Conservation (phyloP, 208 protist genomes). For the Leishmania lainsoni region DNA sequence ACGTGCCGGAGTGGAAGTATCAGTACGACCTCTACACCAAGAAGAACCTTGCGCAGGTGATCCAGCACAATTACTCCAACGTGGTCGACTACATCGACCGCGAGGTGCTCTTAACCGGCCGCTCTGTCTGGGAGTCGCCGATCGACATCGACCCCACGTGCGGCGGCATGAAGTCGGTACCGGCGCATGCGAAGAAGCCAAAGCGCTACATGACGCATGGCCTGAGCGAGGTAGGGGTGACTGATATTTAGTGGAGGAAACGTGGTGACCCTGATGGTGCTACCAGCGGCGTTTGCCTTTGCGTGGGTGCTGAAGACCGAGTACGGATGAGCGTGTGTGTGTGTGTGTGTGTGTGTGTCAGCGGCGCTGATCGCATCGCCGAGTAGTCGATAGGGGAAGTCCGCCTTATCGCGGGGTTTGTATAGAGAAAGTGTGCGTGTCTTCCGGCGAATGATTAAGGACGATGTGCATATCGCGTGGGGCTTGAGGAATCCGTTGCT, state of each 20-base stretch:
- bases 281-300: background rate
- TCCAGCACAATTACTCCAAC: constrained; percentile 92
- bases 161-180: constrained; percentile 76
- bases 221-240: constrained; percentile 64
- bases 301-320: background rate
- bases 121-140: constrained; percentile 89
- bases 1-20: constrained; percentile 89
- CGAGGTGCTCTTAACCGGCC: constrained; percentile 87
- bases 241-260: constrained; percentile 59
- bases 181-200: constrained; percentile 80
- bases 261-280: background rate
- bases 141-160: constrained; percentile 90
- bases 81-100: constrained; percentile 93
- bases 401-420: background rate
- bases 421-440: background rate
- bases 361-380: background rate
- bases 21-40: constrained; percentile 78
- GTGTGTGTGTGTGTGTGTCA: background rate
- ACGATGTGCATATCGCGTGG: background rate
- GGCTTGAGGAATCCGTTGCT: background rate
- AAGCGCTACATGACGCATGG: constrained; percentile 69
- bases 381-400: background rate
- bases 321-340: background rate
- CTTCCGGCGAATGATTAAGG: background rate
- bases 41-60: constrained; percentile 75